These are phyloP conservation scores for Picea abies DNA, from an alignment of 83 land plant species.

Conservation along the genomic window DNA sequence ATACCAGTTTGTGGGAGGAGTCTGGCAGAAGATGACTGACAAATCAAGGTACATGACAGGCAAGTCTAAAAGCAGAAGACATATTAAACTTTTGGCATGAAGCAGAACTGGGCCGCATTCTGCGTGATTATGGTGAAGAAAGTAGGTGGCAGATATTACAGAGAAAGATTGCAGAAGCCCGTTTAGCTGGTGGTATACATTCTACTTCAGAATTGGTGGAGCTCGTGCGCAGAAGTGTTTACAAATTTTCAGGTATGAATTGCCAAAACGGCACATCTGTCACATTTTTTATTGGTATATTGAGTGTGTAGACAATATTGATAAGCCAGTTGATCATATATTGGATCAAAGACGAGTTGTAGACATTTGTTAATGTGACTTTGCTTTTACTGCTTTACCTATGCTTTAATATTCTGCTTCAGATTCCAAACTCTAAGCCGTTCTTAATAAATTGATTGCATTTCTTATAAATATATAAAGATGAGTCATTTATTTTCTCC, in stretches of 20 bases:
- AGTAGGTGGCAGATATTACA: conserved; percentile 79
- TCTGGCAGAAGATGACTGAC: conserved; percentile 10
- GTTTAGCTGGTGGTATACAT: conserved; percentile 76
- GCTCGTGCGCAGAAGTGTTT: conserved; percentile 38
- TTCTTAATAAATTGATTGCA: neutral
- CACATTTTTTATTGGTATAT: neutral
- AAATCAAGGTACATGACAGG: conserved; percentile 53
- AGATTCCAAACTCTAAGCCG: neutral
- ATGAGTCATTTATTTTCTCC: neutral
- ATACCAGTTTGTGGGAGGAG: neutral
- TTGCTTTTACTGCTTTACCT: neutral
- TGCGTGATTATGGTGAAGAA: conserved; percentile 98
- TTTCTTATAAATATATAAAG: neutral
- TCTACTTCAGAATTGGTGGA: conserved; percentile 76
- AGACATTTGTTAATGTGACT: neutral
- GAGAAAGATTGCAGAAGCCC: conserved; percentile 73
- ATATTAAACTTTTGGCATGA: conserved; percentile 95
- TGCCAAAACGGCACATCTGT: neutral
- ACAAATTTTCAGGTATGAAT: conserved; percentile 35
- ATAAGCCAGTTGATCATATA: neutral
- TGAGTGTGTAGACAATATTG: neutral
- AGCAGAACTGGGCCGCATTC: conserved; percentile 81
- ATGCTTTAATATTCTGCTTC: neutral
- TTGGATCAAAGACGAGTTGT: neutral
- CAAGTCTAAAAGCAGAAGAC: conserved; percentile 80